Evolutionary conservation across 441 rosid genomes (phyloP), one percentile per base, ranked within the genome.

Genomic region (Corymbia citriodora): DNA sequence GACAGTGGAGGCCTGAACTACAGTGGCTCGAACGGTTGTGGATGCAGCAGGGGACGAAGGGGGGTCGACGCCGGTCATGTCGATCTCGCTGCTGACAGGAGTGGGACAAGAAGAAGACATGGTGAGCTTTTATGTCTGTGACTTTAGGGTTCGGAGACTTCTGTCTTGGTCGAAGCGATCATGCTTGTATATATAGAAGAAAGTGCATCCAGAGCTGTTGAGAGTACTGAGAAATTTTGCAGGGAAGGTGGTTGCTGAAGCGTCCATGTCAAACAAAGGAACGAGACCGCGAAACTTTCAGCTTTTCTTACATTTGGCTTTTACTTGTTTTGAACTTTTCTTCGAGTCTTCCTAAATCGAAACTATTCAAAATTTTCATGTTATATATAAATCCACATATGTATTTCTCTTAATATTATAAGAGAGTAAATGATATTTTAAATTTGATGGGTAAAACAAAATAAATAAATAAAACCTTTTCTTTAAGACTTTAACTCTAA

Each of bases 1-100:
- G 92, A 98, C 89, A 72, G 99, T 96, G 91, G 99, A 95, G 87
- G 99, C 99, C 91, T 97, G 99, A 90, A 98, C 98, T 59, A 98
- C 95, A 81, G 99, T 96, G 85, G 98, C 99, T n/a, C 99, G 96
- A 40, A 97, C 96, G 89, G 36, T 55, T 13, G 87, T 94, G 87
- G 50, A 96, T 55, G 55, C 95, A 92, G 50, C 95, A 93, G 49
- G 96, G 88, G 90, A 91, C 95, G 85, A 92, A 90, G 89, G 93
- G 94, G 52, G 85, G 85, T 79, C 53, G 10, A 79, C 85, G 85
- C 52, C 85, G 18, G 29, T 13, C 99, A 97, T 95, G 88, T 95
- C 96, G 55, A 98, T 96, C 92, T 98, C 98, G 7, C 98, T 93
- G 93, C 96, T 89, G 87, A 95, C 87, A 8, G 96, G 96, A 79